A percentile compares a stretch with the other conserved stretches of the same genome.
phyloP scores from a whole-genome alignment of 306 rosid genomes.

The Vachellia pachyceras region DNA sequence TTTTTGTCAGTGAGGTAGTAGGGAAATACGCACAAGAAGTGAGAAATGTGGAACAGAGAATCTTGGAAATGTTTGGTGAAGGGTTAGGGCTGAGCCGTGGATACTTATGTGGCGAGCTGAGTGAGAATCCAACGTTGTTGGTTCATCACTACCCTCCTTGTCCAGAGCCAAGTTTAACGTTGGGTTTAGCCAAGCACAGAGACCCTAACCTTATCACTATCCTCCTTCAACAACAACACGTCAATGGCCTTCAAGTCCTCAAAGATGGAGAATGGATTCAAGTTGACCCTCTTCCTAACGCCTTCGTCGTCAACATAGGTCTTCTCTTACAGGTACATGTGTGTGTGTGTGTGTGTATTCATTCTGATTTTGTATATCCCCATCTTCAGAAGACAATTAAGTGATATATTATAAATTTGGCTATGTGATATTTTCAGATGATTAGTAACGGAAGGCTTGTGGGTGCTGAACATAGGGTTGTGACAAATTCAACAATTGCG shows the following conservation, averaged over 20 bases:
- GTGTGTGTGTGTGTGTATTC: neutral
- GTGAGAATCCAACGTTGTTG: conserved; percentile 49
- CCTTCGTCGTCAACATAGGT: conserved; percentile 62
- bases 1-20: conserved; percentile 53
- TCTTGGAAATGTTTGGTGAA: conserved; percentile 62
- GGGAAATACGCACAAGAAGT: conserved; percentile 46
- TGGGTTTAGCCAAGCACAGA: conserved; percentile 64
- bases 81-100: conserved; percentile 55
- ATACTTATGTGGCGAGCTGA: conserved; percentile 49
- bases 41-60: conserved; percentile 44
- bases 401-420: neutral
- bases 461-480: conserved; percentile 71
- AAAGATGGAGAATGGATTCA: conserved; percentile 58
- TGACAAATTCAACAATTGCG: conserved; percentile 57
- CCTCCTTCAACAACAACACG: conserved; percentile 58
- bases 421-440: conserved; percentile 41
- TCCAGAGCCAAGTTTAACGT: conserved; percentile 74
- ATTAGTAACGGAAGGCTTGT: conserved; percentile 66
- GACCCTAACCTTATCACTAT: conserved; percentile 70
- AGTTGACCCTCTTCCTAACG: conserved; percentile 54
- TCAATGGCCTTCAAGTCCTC: conserved; percentile 63
- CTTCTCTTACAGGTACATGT: conserved; percentile 50
- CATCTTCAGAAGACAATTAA: neutral
- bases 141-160: conserved; percentile 79
- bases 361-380: neutral